A percentile compares a stretch with the other conserved stretches of the same genome.
phyloP scores from a whole-genome alignment of 2,329 filamentous ascomycete genomes.

The Epicoccum sorghinum region DNA sequence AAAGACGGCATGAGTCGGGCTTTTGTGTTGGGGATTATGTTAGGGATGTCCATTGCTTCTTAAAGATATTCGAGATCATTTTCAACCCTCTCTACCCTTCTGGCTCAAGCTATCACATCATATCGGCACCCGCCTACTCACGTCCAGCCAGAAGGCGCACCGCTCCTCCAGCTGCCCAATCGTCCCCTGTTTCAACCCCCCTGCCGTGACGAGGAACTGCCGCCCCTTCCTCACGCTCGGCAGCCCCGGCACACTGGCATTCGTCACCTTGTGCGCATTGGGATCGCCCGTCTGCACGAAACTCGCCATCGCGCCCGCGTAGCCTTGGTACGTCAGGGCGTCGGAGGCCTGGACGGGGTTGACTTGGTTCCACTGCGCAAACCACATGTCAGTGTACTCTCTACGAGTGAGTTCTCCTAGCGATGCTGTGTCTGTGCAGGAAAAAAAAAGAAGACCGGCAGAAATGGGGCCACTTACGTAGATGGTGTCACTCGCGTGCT shows the following conservation, averaged over 20 bases:
- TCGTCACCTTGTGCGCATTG: conserved; percentile 62
- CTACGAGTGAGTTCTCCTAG: too few species aligned
- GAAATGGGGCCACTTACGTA: conserved; percentile 50
- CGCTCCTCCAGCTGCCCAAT: conserved; percentile 52
- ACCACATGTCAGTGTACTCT: too few species aligned
- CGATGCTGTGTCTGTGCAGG: too few species aligned
- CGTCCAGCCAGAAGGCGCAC: conserved; percentile 61
- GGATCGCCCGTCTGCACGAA: conserved; percentile 67
- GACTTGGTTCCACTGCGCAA: conserved; percentile 58
- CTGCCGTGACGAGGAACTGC: conserved; percentile 59
- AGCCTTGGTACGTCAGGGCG: conserved; percentile 62
- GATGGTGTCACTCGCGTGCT: conserved; percentile 63
- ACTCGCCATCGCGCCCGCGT: conserved; percentile 63
- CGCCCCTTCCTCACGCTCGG: conserved; percentile 51
- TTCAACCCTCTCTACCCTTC: too few species aligned
- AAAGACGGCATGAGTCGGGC: too few species aligned
- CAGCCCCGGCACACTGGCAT: conserved; percentile 51
- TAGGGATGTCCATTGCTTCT: too few species aligned
- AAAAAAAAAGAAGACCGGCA: too few species aligned
- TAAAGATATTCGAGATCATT: too few species aligned
- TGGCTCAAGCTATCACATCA: neutral
- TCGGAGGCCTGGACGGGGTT: conserved; percentile 60
- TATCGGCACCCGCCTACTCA: conserved; percentile 56
- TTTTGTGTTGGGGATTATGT: too few species aligned
- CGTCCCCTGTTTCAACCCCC: conserved; percentile 52